Conservation (phyloP, 352 stramenopile species). For the Phytophthora foliorum region DNA sequence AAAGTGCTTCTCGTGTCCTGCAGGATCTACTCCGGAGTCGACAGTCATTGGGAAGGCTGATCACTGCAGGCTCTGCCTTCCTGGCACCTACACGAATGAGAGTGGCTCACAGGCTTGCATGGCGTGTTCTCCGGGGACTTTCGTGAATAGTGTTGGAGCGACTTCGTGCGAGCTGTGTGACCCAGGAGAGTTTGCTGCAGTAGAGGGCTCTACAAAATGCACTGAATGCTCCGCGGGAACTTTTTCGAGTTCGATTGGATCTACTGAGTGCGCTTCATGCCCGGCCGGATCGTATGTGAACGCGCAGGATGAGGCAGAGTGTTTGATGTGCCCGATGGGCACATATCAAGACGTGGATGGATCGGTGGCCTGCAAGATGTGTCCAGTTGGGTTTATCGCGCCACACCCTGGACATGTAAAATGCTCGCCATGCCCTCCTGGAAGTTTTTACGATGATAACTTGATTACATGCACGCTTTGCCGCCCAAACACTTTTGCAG, state of each 20-base stretch:
- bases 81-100: slow-evolving; percentile 57
- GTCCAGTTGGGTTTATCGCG: slow-evolving; percentile 51
- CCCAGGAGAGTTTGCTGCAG: slow-evolving; percentile 49
- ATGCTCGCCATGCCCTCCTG: slow-evolving; percentile 50
- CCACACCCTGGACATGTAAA: slow-evolving; percentile 39
- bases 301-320: slow-evolving; percentile 51
- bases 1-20: slow-evolving; percentile 51
- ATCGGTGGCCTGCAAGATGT: slow-evolving; percentile 40
- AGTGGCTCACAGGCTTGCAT: slow-evolving; percentile 43
- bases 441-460: slow-evolving; percentile 48
- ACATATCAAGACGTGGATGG: slow-evolving; percentile 51
- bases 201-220: slow-evolving; percentile 37
- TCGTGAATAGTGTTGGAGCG: slow-evolving; percentile 34
- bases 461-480: slow-evolving; percentile 47
- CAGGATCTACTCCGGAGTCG: slow-evolving; percentile 23
- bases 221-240: slow-evolving; percentile 40
- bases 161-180: slow-evolving; percentile 49
- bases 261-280: slow-evolving; percentile 24
- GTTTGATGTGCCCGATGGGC: slow-evolving; percentile 51
- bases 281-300: slow-evolving; percentile 45
- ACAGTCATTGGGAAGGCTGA: slow-evolving; percentile 11
- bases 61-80: slow-evolving; percentile 42
- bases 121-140: slow-evolving; percentile 48
- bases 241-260: slow-evolving; percentile 32
- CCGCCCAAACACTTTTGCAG: slow-evolving; percentile 44